Base-by-base conservation (phyloP, 139 green algal genomes). In the Desmodesmus armatus region DNA sequence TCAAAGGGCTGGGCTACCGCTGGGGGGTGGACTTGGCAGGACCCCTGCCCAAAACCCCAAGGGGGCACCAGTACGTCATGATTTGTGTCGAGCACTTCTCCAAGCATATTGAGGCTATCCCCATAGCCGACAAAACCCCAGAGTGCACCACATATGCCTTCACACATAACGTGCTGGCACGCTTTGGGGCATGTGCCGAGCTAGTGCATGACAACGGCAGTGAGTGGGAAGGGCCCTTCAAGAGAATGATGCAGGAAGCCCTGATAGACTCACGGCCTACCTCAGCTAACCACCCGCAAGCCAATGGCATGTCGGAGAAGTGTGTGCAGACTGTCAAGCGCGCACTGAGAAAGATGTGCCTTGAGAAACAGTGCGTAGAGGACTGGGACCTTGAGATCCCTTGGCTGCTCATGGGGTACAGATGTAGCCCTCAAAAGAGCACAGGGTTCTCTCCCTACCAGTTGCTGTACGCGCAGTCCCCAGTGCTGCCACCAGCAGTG, bases 391-490 rank as follows among this genome's bases (percentile, higher is more conserved):
- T 55, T 37, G 67, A 76, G 40, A 27, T 76, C 13, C 67, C 67
- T 33, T 87, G 75, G 65, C 21, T 87, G 4, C 35, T 73, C n/a
- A 51, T 87, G 13, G 80, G 66, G 1, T 86, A 87, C 75, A 67
- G 63, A 35, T 87, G 86, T 60, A 73, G 44, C 0, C 51, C 44
- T 0, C 86, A 90, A 33, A 7, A 19, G 2, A 62, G 37, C 53
- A 83, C 66, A 5, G 21, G 35, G 0, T 29, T 78, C 15, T 55
- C 40, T 1, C 86, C 81, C 0, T 90, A 87, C 63, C 25, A 79
- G 23, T 13, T 87, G 1, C 25, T 90, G 49, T 87, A 63, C 75
- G 86, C 33, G 1, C 49, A 67, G 1, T 2, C 43, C 0, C 86
- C 80, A 0, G 25, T 77, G 0, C 49, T 90, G 6, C 74, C 86